These are phyloP conservation scores for Neurospora cerealis DNA, from an alignment of 495 filamentous ascomycete species.

Conservation along the genomic window DNA sequence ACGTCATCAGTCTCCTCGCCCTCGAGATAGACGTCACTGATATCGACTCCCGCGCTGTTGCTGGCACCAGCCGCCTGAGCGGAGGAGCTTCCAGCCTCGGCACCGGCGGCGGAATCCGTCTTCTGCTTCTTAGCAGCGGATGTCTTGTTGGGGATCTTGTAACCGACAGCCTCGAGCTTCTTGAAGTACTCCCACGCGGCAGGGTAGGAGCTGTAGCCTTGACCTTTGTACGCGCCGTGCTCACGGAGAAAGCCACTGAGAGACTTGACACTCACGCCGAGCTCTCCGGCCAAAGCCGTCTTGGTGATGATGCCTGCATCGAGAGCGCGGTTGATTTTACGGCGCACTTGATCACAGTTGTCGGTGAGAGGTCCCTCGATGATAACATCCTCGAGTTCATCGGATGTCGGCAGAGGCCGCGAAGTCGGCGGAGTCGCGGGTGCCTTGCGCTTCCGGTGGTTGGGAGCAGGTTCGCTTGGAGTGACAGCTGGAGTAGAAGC, in stretches of 20 bases:
- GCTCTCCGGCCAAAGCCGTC: slow-evolving; percentile 31
- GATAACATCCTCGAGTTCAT: slow-evolving; percentile 10
- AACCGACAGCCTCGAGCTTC: slow-evolving; percentile 19
- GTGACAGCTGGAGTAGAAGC: not conserved
- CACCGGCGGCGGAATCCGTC: slow-evolving; percentile 2
- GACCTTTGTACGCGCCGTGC: slow-evolving; percentile 23
- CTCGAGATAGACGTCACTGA: slow-evolving; percentile 26
- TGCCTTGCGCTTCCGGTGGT: slow-evolving; percentile 26
- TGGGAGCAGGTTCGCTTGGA: not conserved
- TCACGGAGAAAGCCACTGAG: slow-evolving; percentile 29
- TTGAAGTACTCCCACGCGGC: slow-evolving; percentile 26
- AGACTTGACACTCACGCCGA: slow-evolving; percentile 24
- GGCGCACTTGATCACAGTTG: slow-evolving; percentile 31
- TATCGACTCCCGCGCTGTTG: slow-evolving; percentile 16
- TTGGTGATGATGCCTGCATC: slow-evolving; percentile 38
- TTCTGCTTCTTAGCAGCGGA: slow-evolving; percentile 19
- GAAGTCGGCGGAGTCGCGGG: slow-evolving; percentile 14
- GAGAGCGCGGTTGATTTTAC: slow-evolving; percentile 33
- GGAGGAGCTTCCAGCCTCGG: slow-evolving; percentile 1
- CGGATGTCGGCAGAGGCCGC: slow-evolving; percentile 6
- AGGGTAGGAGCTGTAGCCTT: slow-evolving; percentile 14
- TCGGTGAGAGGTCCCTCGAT: slow-evolving; percentile 12
- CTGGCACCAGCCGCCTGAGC: not conserved
- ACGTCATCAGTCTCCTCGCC: slow-evolving; percentile 35
- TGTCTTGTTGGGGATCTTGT: slow-evolving; percentile 15